Conservation (phyloP, 148 eudicot species). For the Spergularia marina region DNA sequence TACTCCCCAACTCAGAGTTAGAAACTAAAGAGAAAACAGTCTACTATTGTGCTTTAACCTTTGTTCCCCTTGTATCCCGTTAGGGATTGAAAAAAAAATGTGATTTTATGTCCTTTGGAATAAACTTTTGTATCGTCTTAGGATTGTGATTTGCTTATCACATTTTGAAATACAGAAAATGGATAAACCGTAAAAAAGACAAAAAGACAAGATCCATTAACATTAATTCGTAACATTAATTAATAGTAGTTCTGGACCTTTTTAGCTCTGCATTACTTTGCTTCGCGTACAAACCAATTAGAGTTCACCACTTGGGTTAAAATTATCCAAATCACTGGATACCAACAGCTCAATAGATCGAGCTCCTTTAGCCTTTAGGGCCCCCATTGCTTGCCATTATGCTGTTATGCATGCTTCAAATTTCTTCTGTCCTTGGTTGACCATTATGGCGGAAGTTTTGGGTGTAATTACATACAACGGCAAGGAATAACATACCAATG, state of each 20-base stretch:
- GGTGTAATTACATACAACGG: too few species aligned
- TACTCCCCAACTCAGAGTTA: too few species aligned
- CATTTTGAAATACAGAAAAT: too few species aligned
- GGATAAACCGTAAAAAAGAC: background rate
- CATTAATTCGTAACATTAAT: too few species aligned
- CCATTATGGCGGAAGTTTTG: too few species aligned
- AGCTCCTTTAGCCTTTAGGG: background rate
- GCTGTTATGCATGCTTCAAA: conserved; percentile 5
- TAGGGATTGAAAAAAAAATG: too few species aligned
- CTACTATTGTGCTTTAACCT: conserved; percentile 14
- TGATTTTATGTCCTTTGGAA: background rate
- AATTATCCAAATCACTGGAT: background rate
- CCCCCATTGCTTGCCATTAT: conserved; percentile 11
- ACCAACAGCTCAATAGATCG: background rate
- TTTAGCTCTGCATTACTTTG: conserved; percentile 3
- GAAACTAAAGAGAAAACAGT: too few species aligned
- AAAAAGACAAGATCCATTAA: background rate
- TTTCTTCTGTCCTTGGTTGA: background rate
- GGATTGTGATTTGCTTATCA: conserved; percentile 3
- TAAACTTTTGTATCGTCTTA: conserved; percentile 21
- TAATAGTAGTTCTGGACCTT: background rate
- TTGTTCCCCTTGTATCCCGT: conserved; percentile 25
- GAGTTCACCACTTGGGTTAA: background rate
- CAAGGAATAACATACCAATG: too few species aligned
- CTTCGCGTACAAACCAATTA: conserved; percentile 13